These are phyloP conservation scores for Dacryopinax spathularia DNA, from an alignment of 768 basidiomycete species.

Conservation along the genomic window DNA sequence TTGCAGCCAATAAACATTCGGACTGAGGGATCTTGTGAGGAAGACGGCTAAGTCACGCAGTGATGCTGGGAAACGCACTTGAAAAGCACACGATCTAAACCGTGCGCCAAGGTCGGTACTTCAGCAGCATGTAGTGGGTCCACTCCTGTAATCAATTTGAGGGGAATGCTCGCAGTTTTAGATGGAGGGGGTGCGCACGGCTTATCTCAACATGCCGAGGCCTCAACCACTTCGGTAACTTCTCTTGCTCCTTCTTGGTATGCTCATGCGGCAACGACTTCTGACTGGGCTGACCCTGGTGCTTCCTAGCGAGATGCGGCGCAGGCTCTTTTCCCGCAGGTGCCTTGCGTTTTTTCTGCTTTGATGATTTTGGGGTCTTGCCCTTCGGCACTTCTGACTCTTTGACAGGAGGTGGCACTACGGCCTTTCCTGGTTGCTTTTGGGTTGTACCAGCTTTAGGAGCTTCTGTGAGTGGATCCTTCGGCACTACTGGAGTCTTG, in stretches of 20 bases:
- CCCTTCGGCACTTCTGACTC: no score
- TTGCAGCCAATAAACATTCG: conserved; percentile 75
- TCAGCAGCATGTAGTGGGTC: neutral
- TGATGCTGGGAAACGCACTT: conserved; percentile 35
- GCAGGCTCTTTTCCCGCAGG: no score
- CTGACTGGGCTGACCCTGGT: no score
- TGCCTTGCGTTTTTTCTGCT: no score
- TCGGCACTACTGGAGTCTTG: no score
- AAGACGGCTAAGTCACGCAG: neutral
- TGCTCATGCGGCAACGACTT: neutral
- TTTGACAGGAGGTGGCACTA: no score
- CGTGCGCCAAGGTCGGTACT: conserved; percentile 36
- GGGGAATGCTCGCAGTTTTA: neutral
- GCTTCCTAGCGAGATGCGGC: neutral
- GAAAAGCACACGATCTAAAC: conserved; percentile 57
- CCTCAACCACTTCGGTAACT: neutral
- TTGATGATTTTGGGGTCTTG: no score
- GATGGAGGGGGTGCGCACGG: neutral
- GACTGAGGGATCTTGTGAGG: conserved; percentile 34
- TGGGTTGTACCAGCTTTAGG: no score
- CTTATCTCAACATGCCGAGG: neutral
- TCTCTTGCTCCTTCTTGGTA: neutral
- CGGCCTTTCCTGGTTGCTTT: no score
- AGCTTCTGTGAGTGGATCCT: no score
- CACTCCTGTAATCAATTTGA: neutral